Conservation (phyloP, 768 basidiomycete species). For the Macrolepiota albuminosa region DNA sequence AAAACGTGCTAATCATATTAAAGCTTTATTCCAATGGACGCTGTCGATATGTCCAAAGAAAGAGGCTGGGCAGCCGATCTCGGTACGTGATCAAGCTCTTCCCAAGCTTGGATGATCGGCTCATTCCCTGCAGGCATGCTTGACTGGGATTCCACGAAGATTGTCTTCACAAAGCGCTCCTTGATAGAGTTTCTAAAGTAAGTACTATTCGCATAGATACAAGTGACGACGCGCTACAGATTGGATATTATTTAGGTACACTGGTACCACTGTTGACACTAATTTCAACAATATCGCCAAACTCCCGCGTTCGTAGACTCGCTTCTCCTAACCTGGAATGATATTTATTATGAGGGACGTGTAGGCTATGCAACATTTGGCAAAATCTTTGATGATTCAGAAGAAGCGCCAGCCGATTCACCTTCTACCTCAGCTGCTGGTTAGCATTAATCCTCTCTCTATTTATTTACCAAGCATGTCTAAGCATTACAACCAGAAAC, state of each 20-base stretch:
- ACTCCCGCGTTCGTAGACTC: conserved; percentile 54
- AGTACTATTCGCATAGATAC: conserved; percentile 12
- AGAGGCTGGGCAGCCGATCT: conserved; percentile 68
- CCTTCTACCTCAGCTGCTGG: conserved; percentile 3
- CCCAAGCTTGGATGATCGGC: background rate
- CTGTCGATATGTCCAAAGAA: conserved; percentile 60
- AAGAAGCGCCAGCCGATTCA: conserved; percentile 11
- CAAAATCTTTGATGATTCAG: conserved; percentile 31
- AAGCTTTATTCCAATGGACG: conserved; percentile 56
- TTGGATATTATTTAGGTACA: conserved; percentile 42
- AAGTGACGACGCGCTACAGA: background rate
- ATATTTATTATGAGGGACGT: background rate
- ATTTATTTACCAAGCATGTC: background rate
- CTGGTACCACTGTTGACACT: conserved; percentile 71
- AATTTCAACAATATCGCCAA: conserved; percentile 72
- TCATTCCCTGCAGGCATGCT: conserved; percentile 54
- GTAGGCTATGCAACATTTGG: conserved; percentile 73
- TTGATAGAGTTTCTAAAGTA: conserved; percentile 78
- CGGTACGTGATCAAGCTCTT: conserved; percentile 33
- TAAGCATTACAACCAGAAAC: conserved; percentile 17
- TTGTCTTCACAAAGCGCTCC: conserved; percentile 76
- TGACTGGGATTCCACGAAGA: conserved; percentile 74
- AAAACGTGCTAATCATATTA: background rate
- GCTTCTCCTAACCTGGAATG: background rate
- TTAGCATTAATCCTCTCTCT: background rate